phyloP scores from a whole-genome alignment of 495 filamentous ascomycete species.

The Penicillium paradoxum region DNA sequence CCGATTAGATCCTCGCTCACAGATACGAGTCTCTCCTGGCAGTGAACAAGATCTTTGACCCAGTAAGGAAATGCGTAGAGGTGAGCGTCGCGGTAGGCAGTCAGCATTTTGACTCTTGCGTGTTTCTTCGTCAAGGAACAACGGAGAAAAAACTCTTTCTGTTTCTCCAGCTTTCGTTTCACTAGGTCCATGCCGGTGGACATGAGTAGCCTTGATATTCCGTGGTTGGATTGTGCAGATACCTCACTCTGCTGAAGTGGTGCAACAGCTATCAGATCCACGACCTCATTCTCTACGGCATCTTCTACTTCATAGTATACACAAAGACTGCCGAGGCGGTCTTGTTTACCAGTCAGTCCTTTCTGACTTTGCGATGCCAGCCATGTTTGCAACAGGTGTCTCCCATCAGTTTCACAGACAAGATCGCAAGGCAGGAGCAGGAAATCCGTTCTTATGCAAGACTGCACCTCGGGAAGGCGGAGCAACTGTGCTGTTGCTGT shows the following conservation, averaged over 20 bases:
- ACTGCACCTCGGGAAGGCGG: not conserved
- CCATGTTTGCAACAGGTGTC: not conserved
- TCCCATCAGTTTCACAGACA: not conserved
- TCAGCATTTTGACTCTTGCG: not conserved
- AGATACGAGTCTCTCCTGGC: not conserved
- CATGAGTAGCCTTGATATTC: not conserved
- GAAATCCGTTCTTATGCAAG: not conserved
- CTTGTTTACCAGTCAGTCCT: too few relatives aligned
- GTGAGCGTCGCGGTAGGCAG: not conserved
- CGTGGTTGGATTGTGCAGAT: not conserved
- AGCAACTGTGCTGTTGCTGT: not conserved
- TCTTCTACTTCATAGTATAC: not conserved
- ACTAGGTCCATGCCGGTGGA: not conserved
- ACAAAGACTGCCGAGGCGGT: not conserved
- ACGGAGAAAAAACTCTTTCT: not conserved
- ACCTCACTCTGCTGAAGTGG: not conserved
- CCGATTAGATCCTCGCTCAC: not conserved
- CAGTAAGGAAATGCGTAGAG: not conserved
- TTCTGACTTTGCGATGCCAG: not conserved
- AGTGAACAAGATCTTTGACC: not conserved
- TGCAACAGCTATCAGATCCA: not conserved
- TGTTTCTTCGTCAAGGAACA: not conserved
- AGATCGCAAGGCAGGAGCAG: conserved; percentile 1
- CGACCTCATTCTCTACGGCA: not conserved
- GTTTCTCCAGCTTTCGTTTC: not conserved